Evolutionary conservation across 2,329 filamentous ascomycete genomes (phyloP), one percentile per base, ranked within the genome.

Genomic region (Lecanosticta acicola): DNA sequence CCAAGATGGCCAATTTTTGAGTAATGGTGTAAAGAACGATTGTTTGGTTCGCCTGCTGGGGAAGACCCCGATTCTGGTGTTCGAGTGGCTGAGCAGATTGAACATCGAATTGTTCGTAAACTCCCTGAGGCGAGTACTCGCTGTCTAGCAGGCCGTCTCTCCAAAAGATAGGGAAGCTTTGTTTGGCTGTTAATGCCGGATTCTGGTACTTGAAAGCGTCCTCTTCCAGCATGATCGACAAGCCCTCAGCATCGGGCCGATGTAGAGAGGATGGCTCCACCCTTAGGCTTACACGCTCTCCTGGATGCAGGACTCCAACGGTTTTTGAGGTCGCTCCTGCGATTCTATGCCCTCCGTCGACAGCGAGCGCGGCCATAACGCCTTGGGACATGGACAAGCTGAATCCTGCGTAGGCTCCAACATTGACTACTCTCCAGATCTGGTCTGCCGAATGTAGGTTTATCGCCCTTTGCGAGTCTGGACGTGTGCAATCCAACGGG

Each of bases 21-120:
- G 70, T 69, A 29, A 71, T 71, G 13, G 69, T 67, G 53, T 76
- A 76, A 5, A 75, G 59, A 7, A 75, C 60, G 32, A 73, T 64
- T 1, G 63, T 71, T 43, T 68, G 58, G n/a, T 69, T 55, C 7
- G 66, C 60, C n/a, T 52, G 54, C 13, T 65, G 47, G 8, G 64
- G 54, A 7, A 56, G 19, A 43, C 44, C 3, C 55, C 39, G 20
- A 59, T 64, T 17, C 21, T 48, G 48, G 14, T 51, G 45, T 14
- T 52, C 17, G 4, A 21, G 34, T 14, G 54, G 39, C 19, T 38
- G 36, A n/a, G 48, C 36, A 8, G 37, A 39, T 16, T 56, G 46
- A 10, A 53, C 26, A 34, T 57, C 49, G 32, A 52, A 34, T 10
- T 21, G n/a, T 39, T 50, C 39, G 17, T 33, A 40, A 36, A 11